A percentile compares a stretch with the other conserved stretches of the same genome.
phyloP scores from a whole-genome alignment of 805 yeast species.

The Schwanniomyces pseudopolymorphus region DNA sequence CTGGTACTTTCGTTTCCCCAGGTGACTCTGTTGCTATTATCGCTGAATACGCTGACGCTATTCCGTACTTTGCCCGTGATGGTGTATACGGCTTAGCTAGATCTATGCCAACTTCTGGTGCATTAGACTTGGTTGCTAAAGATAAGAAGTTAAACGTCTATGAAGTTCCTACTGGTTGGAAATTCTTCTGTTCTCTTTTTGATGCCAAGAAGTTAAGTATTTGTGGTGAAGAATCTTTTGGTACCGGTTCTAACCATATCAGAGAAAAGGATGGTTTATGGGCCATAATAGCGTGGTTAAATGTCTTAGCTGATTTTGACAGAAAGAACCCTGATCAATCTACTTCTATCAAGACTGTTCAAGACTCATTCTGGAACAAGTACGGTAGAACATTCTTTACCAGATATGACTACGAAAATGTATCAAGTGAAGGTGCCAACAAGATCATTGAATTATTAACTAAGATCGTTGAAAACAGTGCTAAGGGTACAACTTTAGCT shows the following conservation, averaged over 20 bases:
- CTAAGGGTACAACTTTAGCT: constrained; percentile 49
- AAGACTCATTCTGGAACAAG: constrained; percentile 80
- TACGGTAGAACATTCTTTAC: constrained; percentile 98
- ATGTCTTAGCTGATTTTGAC: constrained; percentile 84
- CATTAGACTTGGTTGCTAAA: constrained; percentile 88
- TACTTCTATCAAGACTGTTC: constrained; percentile 77
- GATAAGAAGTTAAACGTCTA: constrained; percentile 70
- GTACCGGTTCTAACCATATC: constrained; percentile 96
- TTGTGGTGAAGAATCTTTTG: constrained; percentile 98
- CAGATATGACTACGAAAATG: constrained; percentile 90
- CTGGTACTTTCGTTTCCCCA: constrained; percentile 91
- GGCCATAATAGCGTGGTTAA: constrained; percentile 98
- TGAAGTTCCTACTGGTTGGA: constrained; percentile 99
- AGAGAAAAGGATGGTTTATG: constrained; percentile 98
- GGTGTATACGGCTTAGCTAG: constrained; percentile 94
- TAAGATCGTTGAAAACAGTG: constrained; percentile 25
- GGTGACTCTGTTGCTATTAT: constrained; percentile 98
- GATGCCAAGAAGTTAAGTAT: constrained; percentile 91
- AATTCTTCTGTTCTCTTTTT: constrained; percentile 92
- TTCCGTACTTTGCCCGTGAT: constrained; percentile 85
- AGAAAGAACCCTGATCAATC: constrained; percentile 52
- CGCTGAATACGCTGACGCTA: constrained; percentile 83
- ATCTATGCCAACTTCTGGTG: constrained; percentile 96
- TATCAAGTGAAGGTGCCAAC: constrained; percentile 70
- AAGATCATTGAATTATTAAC: constrained; percentile 55